phyloP scores from a whole-genome alignment of 257 asterid genomes.

The Solanum infundibuliforme region DNA sequence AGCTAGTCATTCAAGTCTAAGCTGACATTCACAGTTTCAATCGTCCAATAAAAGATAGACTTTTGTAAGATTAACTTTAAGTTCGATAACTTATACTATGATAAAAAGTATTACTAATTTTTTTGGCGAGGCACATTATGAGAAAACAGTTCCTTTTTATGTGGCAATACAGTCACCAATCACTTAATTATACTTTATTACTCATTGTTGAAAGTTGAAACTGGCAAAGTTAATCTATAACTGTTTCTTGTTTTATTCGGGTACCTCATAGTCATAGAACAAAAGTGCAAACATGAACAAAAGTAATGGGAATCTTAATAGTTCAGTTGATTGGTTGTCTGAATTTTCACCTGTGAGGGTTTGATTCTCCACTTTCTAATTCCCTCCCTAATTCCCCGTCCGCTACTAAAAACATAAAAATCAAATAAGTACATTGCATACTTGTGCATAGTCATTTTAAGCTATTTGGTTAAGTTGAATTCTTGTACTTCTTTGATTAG shows the following conservation, averaged over 20 bases:
- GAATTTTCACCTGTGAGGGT: background rate
- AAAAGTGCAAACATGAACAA: background rate
- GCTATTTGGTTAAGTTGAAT: background rate
- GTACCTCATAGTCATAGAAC: background rate
- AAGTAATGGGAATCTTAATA: background rate
- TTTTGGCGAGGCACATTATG: background rate
- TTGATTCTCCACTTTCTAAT: background rate
- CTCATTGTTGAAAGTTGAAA: background rate
- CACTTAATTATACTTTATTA: background rate
- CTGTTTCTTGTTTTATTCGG: background rate
- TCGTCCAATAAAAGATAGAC: background rate
- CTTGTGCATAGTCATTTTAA: background rate
- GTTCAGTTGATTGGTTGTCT: background rate
- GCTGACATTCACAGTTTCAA: background rate
- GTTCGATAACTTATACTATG: background rate
- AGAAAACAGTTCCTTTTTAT: background rate
- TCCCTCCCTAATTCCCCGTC: background rate
- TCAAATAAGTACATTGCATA: background rate
- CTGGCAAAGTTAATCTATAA: background rate
- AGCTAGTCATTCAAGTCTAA: background rate
- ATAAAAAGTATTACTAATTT: no score
- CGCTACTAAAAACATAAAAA: background rate
- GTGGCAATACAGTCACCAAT: background rate
- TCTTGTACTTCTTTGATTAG: background rate
- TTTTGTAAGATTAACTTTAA: background rate